These are phyloP conservation scores for Acer campestre DNA, from an alignment of 345 rosid species.

Conservation along the genomic window DNA sequence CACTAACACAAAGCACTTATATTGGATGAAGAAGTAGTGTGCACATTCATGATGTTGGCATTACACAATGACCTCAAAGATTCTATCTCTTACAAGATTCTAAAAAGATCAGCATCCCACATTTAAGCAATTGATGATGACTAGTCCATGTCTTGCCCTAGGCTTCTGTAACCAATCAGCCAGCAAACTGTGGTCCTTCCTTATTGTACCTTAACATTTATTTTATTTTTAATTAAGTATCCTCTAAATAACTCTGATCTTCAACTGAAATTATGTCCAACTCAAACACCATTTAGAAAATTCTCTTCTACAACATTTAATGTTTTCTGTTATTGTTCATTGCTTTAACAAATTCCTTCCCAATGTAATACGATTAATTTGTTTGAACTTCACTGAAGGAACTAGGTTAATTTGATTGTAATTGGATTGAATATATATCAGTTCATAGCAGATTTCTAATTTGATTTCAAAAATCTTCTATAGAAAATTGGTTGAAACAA, in stretches of 20 bases:
- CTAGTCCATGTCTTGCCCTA: slow-evolving; percentile 8
- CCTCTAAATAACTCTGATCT: no score
- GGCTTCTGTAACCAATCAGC: slow-evolving; percentile 8
- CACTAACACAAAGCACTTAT: background rate
- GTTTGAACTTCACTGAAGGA: no score
- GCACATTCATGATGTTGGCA: background rate
- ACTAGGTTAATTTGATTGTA: background rate
- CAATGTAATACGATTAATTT: no score
- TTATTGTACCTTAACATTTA: background rate
- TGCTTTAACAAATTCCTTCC: no score
- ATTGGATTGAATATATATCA: no score
- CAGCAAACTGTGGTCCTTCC: slow-evolving; percentile 28
- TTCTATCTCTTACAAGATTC: slow-evolving; percentile 8
- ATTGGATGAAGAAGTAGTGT: background rate
- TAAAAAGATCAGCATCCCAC: slow-evolving; percentile 28
- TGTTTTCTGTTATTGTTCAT: no score
- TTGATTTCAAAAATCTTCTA: background rate
- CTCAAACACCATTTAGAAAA: no score
- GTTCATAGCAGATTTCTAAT: background rate
- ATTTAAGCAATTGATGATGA: slow-evolving; percentile 10
- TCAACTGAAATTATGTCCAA: no score
- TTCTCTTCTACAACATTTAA: no score
- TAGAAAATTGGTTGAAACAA: no score
- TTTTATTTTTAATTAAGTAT: no score
- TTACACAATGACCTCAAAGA: background rate